Percentiles rank a stretch among this genome's conserved stretches.
These are phyloP conservation scores for Circinella umbellata DNA, from an alignment of 371 early-diverging fungal genomes.

Conservation along the genomic window DNA sequence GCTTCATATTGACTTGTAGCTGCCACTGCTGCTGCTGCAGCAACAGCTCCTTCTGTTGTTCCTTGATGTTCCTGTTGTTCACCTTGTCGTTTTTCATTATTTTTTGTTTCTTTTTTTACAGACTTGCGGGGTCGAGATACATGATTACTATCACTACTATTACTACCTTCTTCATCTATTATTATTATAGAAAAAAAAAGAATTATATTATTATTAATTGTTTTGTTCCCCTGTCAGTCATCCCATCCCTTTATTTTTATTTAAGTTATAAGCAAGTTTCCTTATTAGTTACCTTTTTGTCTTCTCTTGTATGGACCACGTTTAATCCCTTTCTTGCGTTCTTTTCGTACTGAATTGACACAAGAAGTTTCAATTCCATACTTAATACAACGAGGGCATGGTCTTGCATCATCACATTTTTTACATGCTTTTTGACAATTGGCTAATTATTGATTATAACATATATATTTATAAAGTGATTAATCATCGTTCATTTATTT, in stretches of 20 bases:
- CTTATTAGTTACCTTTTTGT: conserved; percentile 30
- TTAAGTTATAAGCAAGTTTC: no score
- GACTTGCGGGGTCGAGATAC: no score
- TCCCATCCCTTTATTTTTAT: no score
- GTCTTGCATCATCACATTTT: conserved; percentile 89
- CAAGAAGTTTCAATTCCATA: conserved; percentile 77
- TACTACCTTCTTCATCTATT: no score
- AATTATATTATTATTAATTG: no score
- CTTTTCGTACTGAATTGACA: conserved; percentile 82
- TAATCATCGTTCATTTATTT: not conserved
- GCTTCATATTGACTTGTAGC: conserved; percentile 9
- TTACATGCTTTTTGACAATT: conserved; percentile 94
- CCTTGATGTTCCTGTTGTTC: not conserved
- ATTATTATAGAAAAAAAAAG: no score
- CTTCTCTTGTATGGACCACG: conserved; percentile 82
- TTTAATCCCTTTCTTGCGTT: conserved; percentile 83
- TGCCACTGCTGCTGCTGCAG: conserved; percentile 2
- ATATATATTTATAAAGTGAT: not conserved
- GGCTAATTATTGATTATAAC: conserved; percentile 36
- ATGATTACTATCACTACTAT: no score
- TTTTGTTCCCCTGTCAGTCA: no score
- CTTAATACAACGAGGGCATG: conserved; percentile 85
- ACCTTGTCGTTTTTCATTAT: not conserved
- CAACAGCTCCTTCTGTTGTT: not conserved
- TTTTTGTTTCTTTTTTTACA: not conserved